Evolutionary conservation across 2,329 filamentous ascomycete genomes (phyloP).

Genomic region (Penicillium brevicompactum): DNA sequence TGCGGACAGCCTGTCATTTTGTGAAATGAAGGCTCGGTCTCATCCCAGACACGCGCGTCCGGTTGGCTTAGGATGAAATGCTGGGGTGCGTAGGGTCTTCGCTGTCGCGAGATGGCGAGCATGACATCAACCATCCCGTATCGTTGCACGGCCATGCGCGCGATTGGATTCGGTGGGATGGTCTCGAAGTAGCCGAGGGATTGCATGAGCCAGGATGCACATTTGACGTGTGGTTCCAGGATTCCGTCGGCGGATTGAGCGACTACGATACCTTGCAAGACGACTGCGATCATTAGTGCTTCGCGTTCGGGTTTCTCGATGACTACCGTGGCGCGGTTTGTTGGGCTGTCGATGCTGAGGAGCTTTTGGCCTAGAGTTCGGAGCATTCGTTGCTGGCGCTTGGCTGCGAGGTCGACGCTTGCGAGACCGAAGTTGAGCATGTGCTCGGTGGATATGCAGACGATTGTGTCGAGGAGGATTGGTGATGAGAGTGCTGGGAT

Average conservation of each 20-base stretch:
- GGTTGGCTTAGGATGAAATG: conserved; percentile 22
- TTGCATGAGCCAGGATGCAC: conserved; percentile 26
- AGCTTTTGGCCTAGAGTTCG: conserved; percentile 22
- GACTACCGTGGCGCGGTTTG: not conserved
- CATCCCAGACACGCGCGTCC: conserved; percentile 19
- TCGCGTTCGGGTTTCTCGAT: conserved; percentile 15
- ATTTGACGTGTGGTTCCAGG: conserved; percentile 25
- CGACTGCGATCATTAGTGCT: conserved; percentile 22
- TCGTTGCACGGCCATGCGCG: conserved; percentile 22
- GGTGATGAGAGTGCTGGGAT: conserved; percentile 23
- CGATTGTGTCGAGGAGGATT: conserved; percentile 24
- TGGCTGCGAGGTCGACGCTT: conserved; percentile 20
- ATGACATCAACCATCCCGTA: conserved; percentile 29
- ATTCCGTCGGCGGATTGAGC: conserved; percentile 25
- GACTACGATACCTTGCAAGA: conserved; percentile 24
- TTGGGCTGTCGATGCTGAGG: conserved; percentile 5
- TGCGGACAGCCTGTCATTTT: conserved; percentile 29
- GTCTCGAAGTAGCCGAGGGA: conserved; percentile 16
- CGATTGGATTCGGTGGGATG: conserved; percentile 16
- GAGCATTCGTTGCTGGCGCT: conserved; percentile 25
- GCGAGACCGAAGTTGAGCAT: conserved; percentile 28
- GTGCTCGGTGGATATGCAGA: conserved; percentile 28
- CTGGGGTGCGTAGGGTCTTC: conserved; percentile 19
- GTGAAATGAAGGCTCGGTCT: conserved; percentile 25
- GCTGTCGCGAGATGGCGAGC: conserved; percentile 26